These are phyloP conservation scores for Periconia macrospinosa DNA, from an alignment of 2,329 filamentous ascomycete genomes.

Conservation along the genomic window DNA sequence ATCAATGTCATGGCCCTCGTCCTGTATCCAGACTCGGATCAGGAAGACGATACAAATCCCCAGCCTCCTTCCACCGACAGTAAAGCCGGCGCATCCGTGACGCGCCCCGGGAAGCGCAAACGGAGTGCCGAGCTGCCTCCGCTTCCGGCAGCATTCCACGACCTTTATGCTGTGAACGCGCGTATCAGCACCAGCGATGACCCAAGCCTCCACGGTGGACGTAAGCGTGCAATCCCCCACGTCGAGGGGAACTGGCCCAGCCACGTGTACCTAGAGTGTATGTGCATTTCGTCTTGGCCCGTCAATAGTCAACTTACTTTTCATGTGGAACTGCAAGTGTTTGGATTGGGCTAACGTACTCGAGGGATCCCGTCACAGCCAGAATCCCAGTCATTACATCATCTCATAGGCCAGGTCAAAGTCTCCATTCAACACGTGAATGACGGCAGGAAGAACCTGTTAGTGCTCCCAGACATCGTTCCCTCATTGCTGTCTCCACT, in stretches of 20 bases:
- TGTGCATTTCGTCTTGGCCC: constrained; percentile 36
- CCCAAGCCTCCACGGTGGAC: constrained; percentile 80
- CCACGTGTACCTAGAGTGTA: constrained; percentile 92
- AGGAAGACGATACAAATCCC: neutral
- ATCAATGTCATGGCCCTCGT: constrained; percentile 35
- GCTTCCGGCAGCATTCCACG: constrained; percentile 78
- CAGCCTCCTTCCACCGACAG: neutral
- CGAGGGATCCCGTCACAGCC: constrained; percentile 42
- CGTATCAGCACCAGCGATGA: constrained; percentile 79
- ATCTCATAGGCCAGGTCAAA: constrained; percentile 32
- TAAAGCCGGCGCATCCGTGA: neutral
- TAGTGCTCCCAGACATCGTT: constrained; percentile 52
- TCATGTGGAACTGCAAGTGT: neutral
- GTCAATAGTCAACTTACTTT: too few relatives aligned
- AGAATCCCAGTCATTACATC: constrained; percentile 32
- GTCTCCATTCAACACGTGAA: constrained; percentile 20
- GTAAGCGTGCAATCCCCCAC: constrained; percentile 81
- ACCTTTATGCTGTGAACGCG: constrained; percentile 83
- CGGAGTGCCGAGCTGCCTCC: constrained; percentile 62
- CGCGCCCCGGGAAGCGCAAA: constrained; percentile 34
- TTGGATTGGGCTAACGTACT: constrained; percentile 34
- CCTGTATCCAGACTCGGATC: constrained; percentile 57
- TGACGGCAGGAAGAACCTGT: constrained; percentile 20
- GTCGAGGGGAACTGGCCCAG: constrained; percentile 89
- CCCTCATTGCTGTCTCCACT: constrained; percentile 78